Conservation (phyloP, 495 filamentous ascomycete genomes). For the Penicillium salamii region DNA sequence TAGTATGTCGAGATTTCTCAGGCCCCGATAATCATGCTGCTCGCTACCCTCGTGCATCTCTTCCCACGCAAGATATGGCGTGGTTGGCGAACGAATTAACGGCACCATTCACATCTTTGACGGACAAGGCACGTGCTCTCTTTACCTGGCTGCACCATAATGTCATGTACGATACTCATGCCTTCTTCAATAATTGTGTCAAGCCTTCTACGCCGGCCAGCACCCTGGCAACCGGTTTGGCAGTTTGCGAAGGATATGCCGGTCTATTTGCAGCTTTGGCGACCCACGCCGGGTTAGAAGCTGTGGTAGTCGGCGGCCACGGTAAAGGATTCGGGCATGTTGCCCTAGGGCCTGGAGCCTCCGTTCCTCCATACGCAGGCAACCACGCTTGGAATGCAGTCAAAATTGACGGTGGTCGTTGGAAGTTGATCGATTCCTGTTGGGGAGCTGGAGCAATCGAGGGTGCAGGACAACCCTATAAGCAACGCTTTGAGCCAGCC, state of each 20-base stretch:
- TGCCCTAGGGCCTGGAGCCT: conserved; percentile 50
- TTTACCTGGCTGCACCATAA: conserved; percentile 98
- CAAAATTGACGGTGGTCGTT: conserved; percentile 75
- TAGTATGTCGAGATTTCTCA: conserved; percentile 85
- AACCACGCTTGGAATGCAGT: conserved; percentile 94
- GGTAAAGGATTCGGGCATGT: conserved; percentile 81
- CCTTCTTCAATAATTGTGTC: conserved; percentile 71
- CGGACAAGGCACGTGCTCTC: conserved; percentile 87
- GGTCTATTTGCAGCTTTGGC: conserved; percentile 76
- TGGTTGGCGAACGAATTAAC: conserved; percentile 78
- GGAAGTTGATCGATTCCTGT: conserved; percentile 89
- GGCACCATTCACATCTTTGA: conserved; percentile 70
- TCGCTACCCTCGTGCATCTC: conserved; percentile 65
- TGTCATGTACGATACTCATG: conserved; percentile 73
- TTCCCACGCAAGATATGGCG: conserved; percentile 61
- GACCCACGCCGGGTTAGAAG: conserved; percentile 67
- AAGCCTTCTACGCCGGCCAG: conserved; percentile 62
- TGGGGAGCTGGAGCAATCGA: conserved; percentile 79
- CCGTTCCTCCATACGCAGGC: conserved; percentile 54
- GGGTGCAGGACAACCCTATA: conserved; percentile 54
- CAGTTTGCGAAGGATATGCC: conserved; percentile 91
- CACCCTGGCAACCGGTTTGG: conserved; percentile 69
- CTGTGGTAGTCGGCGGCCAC: conserved; percentile 68
- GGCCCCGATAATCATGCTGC: conserved; percentile 75
- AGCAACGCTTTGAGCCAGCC: conserved; percentile 61